Base-by-base conservation (phyloP, 2,329 filamentous ascomycete species). In the Teratosphaeria destructans region DNA sequence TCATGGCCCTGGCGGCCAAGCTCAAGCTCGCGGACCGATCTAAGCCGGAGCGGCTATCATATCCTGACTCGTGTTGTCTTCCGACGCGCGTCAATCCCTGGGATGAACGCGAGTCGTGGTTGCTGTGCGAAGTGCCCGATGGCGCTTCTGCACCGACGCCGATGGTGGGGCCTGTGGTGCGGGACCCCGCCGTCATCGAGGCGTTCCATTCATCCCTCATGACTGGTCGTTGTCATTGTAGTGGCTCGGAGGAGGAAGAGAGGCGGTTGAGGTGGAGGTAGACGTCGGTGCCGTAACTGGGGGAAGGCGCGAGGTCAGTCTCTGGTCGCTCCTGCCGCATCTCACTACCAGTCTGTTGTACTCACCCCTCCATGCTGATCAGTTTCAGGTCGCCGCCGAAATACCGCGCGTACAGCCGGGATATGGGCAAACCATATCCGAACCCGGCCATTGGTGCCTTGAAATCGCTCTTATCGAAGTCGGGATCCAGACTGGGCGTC, bases 371-470 rank as follows among this genome's bases (percentile, higher is more conserved):
- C 94, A 99, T 99, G 74, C 91, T 96, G 71, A 99, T 99, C 73
- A 99, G 77, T 76, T 97, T 97, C 69, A 99, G 75, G 74, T 99
- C 94, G 60, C 94, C 94, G 61, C 94, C 94, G 77, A 99, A 99
- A 77, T 99, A 99, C 65, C 94, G 82, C 59, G 94, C 94, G 70
- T 99, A 99, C 57, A 99, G 79, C 65, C 94, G 82, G 66, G 90
- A 95, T 63, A 99, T 97, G 0, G 94, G 94, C 65, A 99, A 74
- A 16, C 94, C 94, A 70, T 99, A 99, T n/a, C 94, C 94, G 71
- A 97, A 99, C 2, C 94, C 94, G 63, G 94, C 94, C 94, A 99
- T 97, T 1, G 94, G 94, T 12, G 94, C 94, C 76, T 99, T 97
- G 81, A 99, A 99, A 74, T 99, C 94, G 76, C 87, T 96, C 78